Evolutionary conservation across 306 rosid species (phyloP).

Genomic region (Psophocarpus tetragonolobus): DNA sequence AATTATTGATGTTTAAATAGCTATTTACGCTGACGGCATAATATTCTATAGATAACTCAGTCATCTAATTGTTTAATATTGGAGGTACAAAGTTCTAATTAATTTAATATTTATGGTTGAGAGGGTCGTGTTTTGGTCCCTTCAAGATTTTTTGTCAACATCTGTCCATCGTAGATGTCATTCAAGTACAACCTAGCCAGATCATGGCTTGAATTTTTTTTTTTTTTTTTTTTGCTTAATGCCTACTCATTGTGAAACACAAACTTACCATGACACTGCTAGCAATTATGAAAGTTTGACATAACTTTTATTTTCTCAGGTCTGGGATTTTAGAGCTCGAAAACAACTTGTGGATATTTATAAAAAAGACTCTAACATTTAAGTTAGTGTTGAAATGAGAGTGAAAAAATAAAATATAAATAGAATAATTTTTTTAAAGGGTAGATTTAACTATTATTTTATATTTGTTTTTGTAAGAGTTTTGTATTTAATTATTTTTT

Average conservation of each 20-base stretch:
- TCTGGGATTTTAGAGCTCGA: no score
- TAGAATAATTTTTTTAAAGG: no score
- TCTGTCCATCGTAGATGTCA: neutral
- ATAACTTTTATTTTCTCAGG: no score
- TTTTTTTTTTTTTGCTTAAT: constrained; percentile 42
- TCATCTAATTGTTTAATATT: neutral
- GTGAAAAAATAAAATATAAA: no score
- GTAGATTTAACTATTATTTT: no score
- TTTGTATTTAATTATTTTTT: no score
- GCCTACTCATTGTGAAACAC: constrained; percentile 38
- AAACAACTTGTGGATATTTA: no score
- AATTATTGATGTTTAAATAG: no score
- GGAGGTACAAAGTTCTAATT: neutral
- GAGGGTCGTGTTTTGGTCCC: neutral
- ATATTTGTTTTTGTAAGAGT: no score
- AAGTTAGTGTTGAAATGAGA: no score
- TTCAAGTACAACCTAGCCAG: constrained; percentile 20
- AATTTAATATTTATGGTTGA: neutral
- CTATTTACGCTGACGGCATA: neutral
- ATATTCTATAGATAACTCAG: neutral
- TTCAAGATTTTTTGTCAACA: constrained; percentile 2
- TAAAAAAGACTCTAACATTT: no score
- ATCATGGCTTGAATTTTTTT: constrained; percentile 11
- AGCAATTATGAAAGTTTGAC: no score
- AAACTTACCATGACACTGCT: neutral